phyloP scores from a whole-genome alignment of 176 grass and related monocot species.

The Thinopyrum elongatum region DNA sequence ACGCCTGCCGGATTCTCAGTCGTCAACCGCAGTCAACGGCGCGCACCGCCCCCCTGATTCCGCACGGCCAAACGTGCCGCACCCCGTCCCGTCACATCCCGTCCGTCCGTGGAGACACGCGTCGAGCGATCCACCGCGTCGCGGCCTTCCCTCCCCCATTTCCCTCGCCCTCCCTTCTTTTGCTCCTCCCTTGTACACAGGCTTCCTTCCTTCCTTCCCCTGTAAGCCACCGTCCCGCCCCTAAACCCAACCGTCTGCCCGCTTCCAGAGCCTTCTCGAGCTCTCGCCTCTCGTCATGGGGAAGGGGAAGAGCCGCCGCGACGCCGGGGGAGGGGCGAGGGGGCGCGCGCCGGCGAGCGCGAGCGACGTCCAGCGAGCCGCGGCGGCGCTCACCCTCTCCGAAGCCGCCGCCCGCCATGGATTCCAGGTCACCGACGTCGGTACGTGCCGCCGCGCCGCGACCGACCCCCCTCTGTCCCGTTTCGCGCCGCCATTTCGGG shows the following conservation, averaged over 20 bases:
- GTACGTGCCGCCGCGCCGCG: not conserved
- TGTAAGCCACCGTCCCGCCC: not conserved
- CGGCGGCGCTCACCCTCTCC: not conserved
- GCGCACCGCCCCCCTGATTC: not conserved
- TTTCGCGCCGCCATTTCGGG: not conserved
- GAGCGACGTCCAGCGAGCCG: not conserved
- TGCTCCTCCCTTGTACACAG: not conserved
- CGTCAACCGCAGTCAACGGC: not conserved
- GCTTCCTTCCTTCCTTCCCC: not conserved
- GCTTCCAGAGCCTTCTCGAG: not conserved
- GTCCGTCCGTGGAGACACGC: not conserved
- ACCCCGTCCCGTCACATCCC: not conserved
- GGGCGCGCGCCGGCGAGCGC: not conserved
- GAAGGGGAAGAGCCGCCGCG: slow-evolving; percentile 8
- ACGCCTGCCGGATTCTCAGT: not conserved
- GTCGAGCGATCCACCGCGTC: not conserved
- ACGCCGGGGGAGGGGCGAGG: not conserved
- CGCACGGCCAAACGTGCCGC: not conserved
- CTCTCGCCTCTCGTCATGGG: slow-evolving; percentile 4
- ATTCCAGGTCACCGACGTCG: not conserved
- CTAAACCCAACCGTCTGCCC: not conserved
- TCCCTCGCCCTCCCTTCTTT: no score
- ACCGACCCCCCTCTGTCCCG: not conserved
- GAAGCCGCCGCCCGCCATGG: slow-evolving; percentile 8
- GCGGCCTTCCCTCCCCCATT: not conserved